These are phyloP conservation scores for Penicillium chermesinum DNA, from an alignment of 495 filamentous ascomycete genomes.

Conservation along the genomic window DNA sequence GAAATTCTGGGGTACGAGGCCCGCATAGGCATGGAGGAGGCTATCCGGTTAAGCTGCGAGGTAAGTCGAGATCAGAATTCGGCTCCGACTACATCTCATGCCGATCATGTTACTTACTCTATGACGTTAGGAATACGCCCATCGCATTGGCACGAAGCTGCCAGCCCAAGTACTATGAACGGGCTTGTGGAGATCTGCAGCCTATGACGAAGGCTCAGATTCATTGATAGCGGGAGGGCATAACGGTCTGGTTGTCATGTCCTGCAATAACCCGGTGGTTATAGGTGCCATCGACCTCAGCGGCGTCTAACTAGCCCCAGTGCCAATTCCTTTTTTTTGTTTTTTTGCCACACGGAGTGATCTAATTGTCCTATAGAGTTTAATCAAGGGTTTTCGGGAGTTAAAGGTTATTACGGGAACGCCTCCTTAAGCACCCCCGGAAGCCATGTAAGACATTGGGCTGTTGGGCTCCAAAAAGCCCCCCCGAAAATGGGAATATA, in stretches of 20 bases:
- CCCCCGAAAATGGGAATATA: conserved; percentile 1
- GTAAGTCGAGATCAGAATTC: conserved; percentile 23
- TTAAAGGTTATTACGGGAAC: neutral
- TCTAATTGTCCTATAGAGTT: neutral
- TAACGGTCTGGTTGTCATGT: neutral
- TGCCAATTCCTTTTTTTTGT: neutral
- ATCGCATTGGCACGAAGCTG: conserved; percentile 29
- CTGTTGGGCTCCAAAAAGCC: conserved; percentile 21
- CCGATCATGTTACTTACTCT: neutral
- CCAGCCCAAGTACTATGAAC: conserved; percentile 2
- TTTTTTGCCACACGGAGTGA: conserved; percentile 3
- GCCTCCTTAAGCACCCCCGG: conserved; percentile 1
- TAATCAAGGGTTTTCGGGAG: neutral
- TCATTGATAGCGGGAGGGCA: neutral
- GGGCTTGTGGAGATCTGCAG: neutral
- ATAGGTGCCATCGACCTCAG: conserved; percentile 9
- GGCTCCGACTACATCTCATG: neutral
- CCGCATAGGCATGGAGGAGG: conserved; percentile 51
- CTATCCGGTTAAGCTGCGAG: conserved; percentile 46
- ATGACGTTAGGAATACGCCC: conserved; percentile 33
- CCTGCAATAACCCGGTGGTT: conserved; percentile 10
- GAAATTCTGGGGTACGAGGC: conserved; percentile 55
- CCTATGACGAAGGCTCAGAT: neutral
- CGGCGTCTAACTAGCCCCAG: conserved; percentile 8
- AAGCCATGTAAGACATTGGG: conserved; percentile 22